Conservation (phyloP, 2,329 filamentous ascomycete species). For the Venturia aucupariae region DNA sequence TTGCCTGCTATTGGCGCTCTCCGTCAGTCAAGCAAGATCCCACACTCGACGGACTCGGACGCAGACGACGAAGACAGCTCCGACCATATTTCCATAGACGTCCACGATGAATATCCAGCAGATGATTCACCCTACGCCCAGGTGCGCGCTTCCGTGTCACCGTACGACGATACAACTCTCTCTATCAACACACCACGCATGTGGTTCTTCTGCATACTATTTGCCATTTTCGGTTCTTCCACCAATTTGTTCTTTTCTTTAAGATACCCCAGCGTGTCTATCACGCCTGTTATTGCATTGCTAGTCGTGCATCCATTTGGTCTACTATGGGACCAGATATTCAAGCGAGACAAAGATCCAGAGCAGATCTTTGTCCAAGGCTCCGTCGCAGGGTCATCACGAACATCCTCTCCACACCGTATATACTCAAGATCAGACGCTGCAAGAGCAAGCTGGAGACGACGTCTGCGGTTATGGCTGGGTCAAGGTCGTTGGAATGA, state of each 20-base stretch:
- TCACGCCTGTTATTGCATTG: slow-evolving; percentile 80
- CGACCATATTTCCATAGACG: slow-evolving; percentile 12
- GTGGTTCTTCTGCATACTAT: slow-evolving; percentile 73
- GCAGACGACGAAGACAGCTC: slow-evolving; percentile 18
- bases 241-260: slow-evolving; percentile 85
- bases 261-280: slow-evolving; percentile 82
- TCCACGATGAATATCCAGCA: slow-evolving; percentile 37
- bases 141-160: slow-evolving; percentile 69
- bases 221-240: slow-evolving; percentile 71
- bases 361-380: slow-evolving; percentile 49
- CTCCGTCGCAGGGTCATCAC: slow-evolving; percentile 17
- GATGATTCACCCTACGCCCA: slow-evolving; percentile 71
- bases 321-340: slow-evolving; percentile 63
- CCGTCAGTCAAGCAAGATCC: slow-evolving; percentile 22
- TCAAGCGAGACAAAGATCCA: slow-evolving; percentile 53
- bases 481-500: slow-evolving; percentile 77
- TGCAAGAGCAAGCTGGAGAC: slow-evolving; percentile 19
- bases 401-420: slow-evolving; percentile 12
- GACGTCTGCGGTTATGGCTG: slow-evolving; percentile 59
- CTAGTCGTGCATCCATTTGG: slow-evolving; percentile 78
- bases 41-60: slow-evolving; percentile 24
- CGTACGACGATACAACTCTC: slow-evolving; percentile 57
- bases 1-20: background rate
- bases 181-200: slow-evolving; percentile 83
- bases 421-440: background rate